These are phyloP conservation scores for Cladosporium sphaerospermum DNA, from an alignment of 2,329 filamentous ascomycete species.

Conservation along the genomic window DNA sequence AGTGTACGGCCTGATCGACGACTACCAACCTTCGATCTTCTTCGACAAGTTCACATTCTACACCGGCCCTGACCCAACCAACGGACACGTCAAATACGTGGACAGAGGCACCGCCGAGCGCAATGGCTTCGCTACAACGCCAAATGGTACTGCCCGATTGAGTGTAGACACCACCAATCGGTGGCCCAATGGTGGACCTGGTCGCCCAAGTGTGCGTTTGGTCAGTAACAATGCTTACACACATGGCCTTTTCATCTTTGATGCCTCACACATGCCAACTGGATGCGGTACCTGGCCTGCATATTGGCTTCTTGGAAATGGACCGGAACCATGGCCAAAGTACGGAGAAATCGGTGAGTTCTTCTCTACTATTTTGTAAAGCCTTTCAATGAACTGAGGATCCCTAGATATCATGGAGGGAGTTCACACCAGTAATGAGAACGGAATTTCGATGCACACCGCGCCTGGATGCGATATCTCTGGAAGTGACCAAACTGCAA, in stretches of 20 bases:
- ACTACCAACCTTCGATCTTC: slow-evolving; percentile 26
- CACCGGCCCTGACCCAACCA: slow-evolving; percentile 28
- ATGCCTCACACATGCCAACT: slow-evolving; percentile 33
- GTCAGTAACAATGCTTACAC: slow-evolving; percentile 33
- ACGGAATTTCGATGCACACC: slow-evolving; percentile 30
- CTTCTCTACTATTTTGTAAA: not conserved
- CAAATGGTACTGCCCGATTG: slow-evolving; percentile 20
- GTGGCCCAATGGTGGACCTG: slow-evolving; percentile 34
- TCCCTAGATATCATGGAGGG: slow-evolving; percentile 32
- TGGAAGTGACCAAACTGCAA: slow-evolving; percentile 26
- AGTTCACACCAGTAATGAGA: slow-evolving; percentile 24
- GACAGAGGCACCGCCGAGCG: slow-evolving; percentile 30
- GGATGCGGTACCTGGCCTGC: slow-evolving; percentile 38
- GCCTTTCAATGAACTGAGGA: not conserved
- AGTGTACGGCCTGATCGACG: slow-evolving; percentile 26
- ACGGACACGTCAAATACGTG: slow-evolving; percentile 37
- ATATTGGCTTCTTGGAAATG: slow-evolving; percentile 39
- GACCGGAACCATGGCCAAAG: slow-evolving; percentile 34
- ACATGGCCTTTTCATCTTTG: slow-evolving; percentile 35
- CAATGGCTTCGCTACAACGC: slow-evolving; percentile 26
- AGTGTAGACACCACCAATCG: slow-evolving; percentile 34
- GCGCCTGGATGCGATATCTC: slow-evolving; percentile 26
- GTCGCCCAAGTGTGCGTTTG: slow-evolving; percentile 31
- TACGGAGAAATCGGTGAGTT: slow-evolving; percentile 29
- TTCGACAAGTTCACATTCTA: slow-evolving; percentile 33